These are phyloP conservation scores for Phytophthora colocasiae DNA, from an alignment of 352 stramenopile genomes.

Conservation along the genomic window DNA sequence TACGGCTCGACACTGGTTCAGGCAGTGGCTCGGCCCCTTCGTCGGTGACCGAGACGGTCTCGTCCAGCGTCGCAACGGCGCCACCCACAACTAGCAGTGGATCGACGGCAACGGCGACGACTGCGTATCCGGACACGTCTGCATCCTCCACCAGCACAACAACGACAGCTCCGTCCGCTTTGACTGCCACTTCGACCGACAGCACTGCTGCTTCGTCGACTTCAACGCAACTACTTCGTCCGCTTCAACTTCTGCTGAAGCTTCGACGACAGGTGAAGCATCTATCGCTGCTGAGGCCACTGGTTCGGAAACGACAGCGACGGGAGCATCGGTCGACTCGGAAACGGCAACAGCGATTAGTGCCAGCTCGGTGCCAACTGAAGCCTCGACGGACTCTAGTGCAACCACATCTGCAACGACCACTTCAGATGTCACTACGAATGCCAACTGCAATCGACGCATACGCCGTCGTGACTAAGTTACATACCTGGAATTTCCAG, in stretches of 20 bases:
- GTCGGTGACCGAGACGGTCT: constrained; percentile 20
- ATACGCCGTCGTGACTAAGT: constrained; percentile 24
- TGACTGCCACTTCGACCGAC: constrained; percentile 1
- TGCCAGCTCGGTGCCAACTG: constrained; percentile 1
- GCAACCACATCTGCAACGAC: constrained; percentile 4
- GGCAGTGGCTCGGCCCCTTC: constrained; percentile 24
- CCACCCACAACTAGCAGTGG: constrained; percentile 26
- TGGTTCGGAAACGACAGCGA: background rate
- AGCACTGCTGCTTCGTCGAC: background rate
- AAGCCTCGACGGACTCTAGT: background rate
- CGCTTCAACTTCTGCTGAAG: constrained; percentile 5
- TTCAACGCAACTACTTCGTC: background rate
- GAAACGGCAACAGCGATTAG: background rate
- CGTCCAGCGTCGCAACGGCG: constrained; percentile 24
- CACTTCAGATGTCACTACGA: constrained; percentile 6
- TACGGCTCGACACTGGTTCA: constrained; percentile 44
- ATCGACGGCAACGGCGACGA: constrained; percentile 30
- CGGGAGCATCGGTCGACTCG: background rate
- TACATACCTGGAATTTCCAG: background rate
- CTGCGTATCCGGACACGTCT: constrained; percentile 22
- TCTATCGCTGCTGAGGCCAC: constrained; percentile 18
- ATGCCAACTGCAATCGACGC: constrained; percentile 18
- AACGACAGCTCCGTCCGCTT: constrained; percentile 8
- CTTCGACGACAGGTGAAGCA: constrained; percentile 2
- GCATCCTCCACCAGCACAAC: constrained; percentile 20